Percentiles rank a stretch among this genome's conserved stretches.
Evolutionary conservation across 208 protist genomes (phyloP).

Genomic region (Wallacemonas collosoma): DNA sequence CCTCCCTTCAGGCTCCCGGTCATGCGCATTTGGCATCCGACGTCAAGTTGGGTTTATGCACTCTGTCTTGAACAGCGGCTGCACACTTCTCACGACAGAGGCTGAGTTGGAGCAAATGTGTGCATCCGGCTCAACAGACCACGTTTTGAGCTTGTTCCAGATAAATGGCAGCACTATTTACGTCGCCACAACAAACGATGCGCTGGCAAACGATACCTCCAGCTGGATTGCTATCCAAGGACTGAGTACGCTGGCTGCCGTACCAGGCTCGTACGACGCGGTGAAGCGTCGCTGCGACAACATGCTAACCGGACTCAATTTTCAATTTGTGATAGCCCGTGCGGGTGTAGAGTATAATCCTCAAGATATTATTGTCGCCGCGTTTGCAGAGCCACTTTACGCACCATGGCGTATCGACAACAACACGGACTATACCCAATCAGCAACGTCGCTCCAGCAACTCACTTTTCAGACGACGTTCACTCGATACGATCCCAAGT

Average conservation of each 20-base stretch:
- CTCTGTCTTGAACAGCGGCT: constrained; percentile 59
- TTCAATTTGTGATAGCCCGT: constrained; percentile 67
- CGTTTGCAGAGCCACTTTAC: constrained; percentile 58
- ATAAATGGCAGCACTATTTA: constrained; percentile 34
- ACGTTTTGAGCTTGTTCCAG: constrained; percentile 42
- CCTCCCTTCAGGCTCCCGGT: constrained; percentile 60
- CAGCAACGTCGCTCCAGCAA: constrained; percentile 36
- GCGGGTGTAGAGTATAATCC: constrained; percentile 74
- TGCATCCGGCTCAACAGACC: constrained; percentile 29
- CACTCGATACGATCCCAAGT: constrained; percentile 39
- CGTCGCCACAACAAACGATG: constrained; percentile 74
- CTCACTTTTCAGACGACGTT: constrained; percentile 63
- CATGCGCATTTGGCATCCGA: constrained; percentile 32
- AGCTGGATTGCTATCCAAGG: constrained; percentile 74
- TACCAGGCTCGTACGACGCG: constrained; percentile 42
- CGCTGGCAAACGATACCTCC: constrained; percentile 63
- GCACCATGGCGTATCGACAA: constrained; percentile 60
- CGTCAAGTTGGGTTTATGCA: constrained; percentile 57
- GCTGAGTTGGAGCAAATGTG: constrained; percentile 52
- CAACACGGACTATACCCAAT: constrained; percentile 37
- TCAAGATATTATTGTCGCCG: constrained; percentile 75
- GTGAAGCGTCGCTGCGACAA: constrained; percentile 50
- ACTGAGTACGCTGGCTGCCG: constrained; percentile 25
- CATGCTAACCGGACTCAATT: constrained; percentile 63
- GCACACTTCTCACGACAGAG: constrained; percentile 44